Evolutionary conservation across 768 basidiomycete genomes (phyloP), one percentile per base, ranked within the genome.

Genomic region (Suillus discolor): DNA sequence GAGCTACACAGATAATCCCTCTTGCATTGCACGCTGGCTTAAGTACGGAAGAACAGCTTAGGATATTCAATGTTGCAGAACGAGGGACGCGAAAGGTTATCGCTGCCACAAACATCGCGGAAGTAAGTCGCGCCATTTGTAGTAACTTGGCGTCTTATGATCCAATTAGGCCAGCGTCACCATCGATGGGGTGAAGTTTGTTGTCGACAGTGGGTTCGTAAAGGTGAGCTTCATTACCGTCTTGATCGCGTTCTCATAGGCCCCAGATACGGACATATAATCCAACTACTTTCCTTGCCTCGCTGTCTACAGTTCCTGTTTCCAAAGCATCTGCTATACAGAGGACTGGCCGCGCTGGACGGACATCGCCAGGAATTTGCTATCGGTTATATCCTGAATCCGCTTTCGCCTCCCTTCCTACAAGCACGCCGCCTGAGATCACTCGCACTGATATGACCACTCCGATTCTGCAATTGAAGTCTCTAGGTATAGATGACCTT

Each of bases 81-180:
- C 81, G 83, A 39, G 90, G 92, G 55, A 87, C 83, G 3, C 85
- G 97, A 62, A 99, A 99, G 76, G 89, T 97, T 61, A 89, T 99
- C 61, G 85, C 97, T 36, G 85, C 93, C 4, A 99, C 97, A 0
- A 99, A 99, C 74, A 96, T 99, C 59, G 97, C 97, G 18, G 97
- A 99, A 79, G 92, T 90, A 68, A 28, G 78, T 61, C 31, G 49
- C 28, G 53, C n/a, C 8, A 57, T 20, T 23, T 42, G 51, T 44
- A 57, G 38, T 49, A 34, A 12, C 39, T 8, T 49, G 12, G 31
- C n/a, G 39, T 42, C 60, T 42, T 13, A 38, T 25, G 34, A 9
- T 31, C 54, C 63, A 44, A 44, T 28, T 65, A 94, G 93, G 96
- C 97, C 18, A 96, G 93, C 73, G 92, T 99, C 28, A 99, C 97